Conservation (phyloP, 2,329 filamentous ascomycete genomes). For the Neonectria punicea region DNA sequence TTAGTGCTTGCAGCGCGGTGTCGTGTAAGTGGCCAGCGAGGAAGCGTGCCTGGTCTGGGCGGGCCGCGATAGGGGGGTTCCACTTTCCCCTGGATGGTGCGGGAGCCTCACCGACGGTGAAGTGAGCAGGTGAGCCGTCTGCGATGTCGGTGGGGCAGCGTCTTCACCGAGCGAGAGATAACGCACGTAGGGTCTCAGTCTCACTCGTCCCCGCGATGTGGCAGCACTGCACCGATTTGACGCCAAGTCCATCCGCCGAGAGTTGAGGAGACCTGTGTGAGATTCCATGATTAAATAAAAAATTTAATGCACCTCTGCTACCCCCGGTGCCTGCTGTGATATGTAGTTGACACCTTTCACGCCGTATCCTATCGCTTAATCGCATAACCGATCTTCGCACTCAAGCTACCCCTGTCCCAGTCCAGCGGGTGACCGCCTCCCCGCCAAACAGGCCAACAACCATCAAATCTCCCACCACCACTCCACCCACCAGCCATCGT, state of each 20-base stretch:
- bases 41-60: neutral
- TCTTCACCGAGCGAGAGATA: conserved; percentile 14
- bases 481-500: neutral
- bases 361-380: conserved; percentile 32
- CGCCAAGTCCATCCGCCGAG: no score
- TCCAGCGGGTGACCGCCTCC: conserved; percentile 22
- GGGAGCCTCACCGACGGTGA: neutral
- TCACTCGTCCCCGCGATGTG: neutral
- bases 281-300: neutral
- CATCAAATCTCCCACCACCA: conserved; percentile 14
- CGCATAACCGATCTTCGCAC: conserved; percentile 26
- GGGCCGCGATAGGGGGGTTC: neutral
- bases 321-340: neutral
- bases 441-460: conserved; percentile 23
- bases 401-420: conserved; percentile 16
- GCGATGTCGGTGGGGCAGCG: conserved; percentile 2
- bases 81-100: neutral
- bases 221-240: neutral
- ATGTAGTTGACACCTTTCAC: conserved; percentile 19
- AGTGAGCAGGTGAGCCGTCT: neutral
- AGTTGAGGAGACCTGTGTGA: neutral
- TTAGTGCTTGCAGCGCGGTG: conserved; percentile 16
- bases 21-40: conserved; percentile 8
- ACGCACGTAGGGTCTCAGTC: conserved; percentile 13
- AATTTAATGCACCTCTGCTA: neutral